These are phyloP conservation scores for Prunus yedoensis DNA, from an alignment of 331 rosid genomes.

Conservation along the genomic window DNA sequence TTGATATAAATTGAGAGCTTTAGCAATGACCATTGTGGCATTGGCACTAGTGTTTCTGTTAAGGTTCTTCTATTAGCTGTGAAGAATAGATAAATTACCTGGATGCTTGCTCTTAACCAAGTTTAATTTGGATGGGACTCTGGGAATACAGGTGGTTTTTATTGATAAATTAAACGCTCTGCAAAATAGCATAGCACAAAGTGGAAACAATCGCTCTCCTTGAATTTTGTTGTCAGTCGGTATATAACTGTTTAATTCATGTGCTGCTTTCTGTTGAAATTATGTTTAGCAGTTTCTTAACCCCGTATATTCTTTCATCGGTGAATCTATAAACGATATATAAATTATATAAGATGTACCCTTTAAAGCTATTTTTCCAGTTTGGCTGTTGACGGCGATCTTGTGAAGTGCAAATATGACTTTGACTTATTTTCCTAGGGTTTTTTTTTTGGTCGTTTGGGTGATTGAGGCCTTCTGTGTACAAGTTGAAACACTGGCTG, in stretches of 20 bases:
- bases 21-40: background rate
- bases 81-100: background rate
- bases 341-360: background rate
- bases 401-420: background rate
- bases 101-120: background rate
- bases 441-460: background rate
- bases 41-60: background rate
- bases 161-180: too few species aligned
- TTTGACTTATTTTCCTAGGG: background rate
- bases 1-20: background rate
- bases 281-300: background rate
- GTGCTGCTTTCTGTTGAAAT: background rate
- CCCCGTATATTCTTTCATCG: too few species aligned
- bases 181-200: too few species aligned
- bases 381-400: background rate
- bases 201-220: background rate
- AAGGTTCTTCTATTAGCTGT: background rate
- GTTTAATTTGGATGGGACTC: background rate
- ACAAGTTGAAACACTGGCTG: background rate
- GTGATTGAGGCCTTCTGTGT: background rate
- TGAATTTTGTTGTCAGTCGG: background rate
- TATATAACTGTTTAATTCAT: too few species aligned
- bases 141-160: background rate
- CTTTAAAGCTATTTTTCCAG: background rate
- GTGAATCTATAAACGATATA: background rate